A percentile compares a stretch with the other conserved stretches of the same genome.
phyloP scores from a whole-genome alignment of 208 protist species.

The Blastocrithidia nonstop region DNA sequence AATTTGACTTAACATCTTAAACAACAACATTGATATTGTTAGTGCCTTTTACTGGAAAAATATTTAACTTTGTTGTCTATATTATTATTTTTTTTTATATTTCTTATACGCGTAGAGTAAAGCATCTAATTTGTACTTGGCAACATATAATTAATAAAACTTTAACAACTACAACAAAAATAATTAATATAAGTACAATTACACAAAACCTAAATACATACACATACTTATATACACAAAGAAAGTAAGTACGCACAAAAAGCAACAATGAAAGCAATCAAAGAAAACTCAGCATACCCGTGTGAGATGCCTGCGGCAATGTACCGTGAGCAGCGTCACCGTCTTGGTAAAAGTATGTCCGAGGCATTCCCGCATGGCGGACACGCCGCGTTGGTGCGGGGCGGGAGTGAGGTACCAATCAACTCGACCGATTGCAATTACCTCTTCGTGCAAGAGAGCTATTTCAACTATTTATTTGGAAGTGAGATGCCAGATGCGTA shows the following conservation, averaged over 20 bases:
- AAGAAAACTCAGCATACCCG: conserved; percentile 43
- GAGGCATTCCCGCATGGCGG: conserved; percentile 18
- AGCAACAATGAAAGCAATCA: conserved; percentile 20
- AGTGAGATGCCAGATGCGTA: conserved; percentile 70
- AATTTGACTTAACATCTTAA: too few species aligned
- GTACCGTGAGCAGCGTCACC: conserved; percentile 74
- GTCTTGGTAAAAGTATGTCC: conserved; percentile 29
- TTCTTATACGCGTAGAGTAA: too few species aligned
- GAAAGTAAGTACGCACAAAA: conserved; percentile 1
- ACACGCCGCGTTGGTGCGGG: conserved; percentile 69
- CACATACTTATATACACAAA: conserved; percentile 5
- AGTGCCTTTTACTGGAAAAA: too few species aligned
- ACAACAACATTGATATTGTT: too few species aligned
- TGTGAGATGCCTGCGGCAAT: conserved; percentile 54
- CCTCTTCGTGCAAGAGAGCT: conserved; percentile 88
- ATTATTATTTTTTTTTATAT: too few species aligned
- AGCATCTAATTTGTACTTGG: too few species aligned
- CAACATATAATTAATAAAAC: not conserved
- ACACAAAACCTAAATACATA: conserved; percentile 2
- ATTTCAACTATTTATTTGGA: conserved; percentile 90
- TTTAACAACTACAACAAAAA: too few species aligned
- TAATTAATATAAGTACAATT: not conserved
- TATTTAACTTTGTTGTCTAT: too few species aligned
- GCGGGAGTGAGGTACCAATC: conserved; percentile 63
- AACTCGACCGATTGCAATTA: conserved; percentile 82